Percentiles rank a stretch among this genome's conserved stretches.
Conservation (phyloP, 2,329 filamentous ascomycete genomes). For the Exophiala lecanii-corni region DNA sequence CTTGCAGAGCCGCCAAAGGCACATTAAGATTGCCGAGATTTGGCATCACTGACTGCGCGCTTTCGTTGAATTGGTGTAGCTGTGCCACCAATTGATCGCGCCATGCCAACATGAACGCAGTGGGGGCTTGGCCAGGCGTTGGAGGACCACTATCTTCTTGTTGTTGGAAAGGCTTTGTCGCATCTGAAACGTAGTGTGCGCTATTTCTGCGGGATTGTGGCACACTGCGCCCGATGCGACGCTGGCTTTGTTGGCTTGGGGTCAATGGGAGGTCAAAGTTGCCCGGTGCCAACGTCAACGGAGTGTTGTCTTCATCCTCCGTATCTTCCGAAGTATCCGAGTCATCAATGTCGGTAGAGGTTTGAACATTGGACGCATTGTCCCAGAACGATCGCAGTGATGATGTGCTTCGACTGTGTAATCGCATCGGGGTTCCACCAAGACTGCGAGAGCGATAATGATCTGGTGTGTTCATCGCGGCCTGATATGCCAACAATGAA, state of each 20-base stretch:
- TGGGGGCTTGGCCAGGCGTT: conserved; percentile 36
- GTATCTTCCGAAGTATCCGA: conserved; percentile 40
- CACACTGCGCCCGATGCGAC: conserved; percentile 6
- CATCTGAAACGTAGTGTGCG: conserved; percentile 9
- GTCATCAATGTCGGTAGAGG: conserved; percentile 40
- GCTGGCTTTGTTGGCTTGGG: background rate
- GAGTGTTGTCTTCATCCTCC: conserved; percentile 13
- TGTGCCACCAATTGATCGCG: conserved; percentile 70
- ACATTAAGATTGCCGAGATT: conserved; percentile 51
- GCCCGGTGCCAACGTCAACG: conserved; percentile 8
- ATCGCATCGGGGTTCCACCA: conserved; percentile 50
- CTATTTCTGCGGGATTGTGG: conserved; percentile 21
- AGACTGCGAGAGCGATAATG: conserved; percentile 64
- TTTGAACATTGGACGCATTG: conserved; percentile 39
- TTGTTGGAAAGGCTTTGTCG: conserved; percentile 36
- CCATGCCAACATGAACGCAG: conserved; percentile 63
- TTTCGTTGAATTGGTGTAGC: conserved; percentile 71
- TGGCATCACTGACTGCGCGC: conserved; percentile 61
- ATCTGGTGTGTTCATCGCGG: conserved; percentile 57
- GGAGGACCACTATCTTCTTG: background rate
- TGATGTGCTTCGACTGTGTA: conserved; percentile 60
- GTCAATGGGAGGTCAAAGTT: conserved; percentile 6
- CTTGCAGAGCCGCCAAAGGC: conserved; percentile 60
- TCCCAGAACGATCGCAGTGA: conserved; percentile 67
- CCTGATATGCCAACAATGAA: conserved; percentile 59